Evolutionary conservation across 2,329 filamentous ascomycete species (phyloP), one percentile per base, ranked within the genome.

Genomic region (Botryotinia narcissicola): DNA sequence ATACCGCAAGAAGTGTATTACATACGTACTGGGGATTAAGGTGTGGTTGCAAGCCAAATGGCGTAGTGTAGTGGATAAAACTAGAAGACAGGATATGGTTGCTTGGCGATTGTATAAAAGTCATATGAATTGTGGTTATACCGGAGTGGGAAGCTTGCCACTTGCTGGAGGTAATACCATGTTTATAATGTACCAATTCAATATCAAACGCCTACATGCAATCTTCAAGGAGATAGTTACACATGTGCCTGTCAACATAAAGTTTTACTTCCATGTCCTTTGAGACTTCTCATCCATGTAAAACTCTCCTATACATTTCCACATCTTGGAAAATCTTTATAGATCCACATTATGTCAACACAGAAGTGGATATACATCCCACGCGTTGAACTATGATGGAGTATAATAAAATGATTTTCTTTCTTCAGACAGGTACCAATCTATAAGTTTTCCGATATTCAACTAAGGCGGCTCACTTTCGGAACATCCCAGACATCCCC

Each of bases 401-500:
- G 12, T 51, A 51, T 14, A 5, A 16, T n/a, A 12, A 7, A 14
- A 7, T 51, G 48, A 37, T 4, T 22, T 25, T 25, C 5, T 60
- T 37, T 60, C 3, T 10, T 12, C 20, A 3, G 2, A 4, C 4
- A 5, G 12, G 12, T 37, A 37, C 5, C 2, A 12, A 60, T 3
- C 10, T 8, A 12, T 16, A 22, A 3, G 4, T 25, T 61, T n/a
- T 40, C 20, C 10, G 7, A 37, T 37, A 25, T n/a, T 0, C 18
- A 18, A 35, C 10, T 3, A 20, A 29, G 10, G 1, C 1, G 16
- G 54, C 12, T 29, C 25, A 42, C 25, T 68, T 68, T 42, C 18
- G 20, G 5, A 29, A 5, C 14, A 22, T 29, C 3, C 29, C 16
- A 4, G 35, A 32, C 16, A 16, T 8, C 1, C 1, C n/a, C 0